These are phyloP conservation scores for Alternaria metachromatica DNA, from an alignment of 2,329 filamentous ascomycete species.

Conservation along the genomic window DNA sequence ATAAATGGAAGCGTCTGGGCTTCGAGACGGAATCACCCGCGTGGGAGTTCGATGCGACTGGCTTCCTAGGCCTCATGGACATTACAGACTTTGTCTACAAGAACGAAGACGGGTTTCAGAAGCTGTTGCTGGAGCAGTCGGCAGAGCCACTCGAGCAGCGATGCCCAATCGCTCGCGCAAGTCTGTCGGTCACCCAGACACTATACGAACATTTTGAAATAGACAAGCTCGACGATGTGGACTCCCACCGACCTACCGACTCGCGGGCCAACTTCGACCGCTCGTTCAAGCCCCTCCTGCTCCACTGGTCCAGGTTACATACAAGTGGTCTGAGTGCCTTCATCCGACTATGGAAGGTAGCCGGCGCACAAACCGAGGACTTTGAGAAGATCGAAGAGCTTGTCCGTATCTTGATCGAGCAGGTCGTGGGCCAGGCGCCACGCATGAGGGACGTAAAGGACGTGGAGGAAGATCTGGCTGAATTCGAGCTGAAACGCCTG, in stretches of 20 bases:
- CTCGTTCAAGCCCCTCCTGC: constrained; percentile 82
- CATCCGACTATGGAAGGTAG: constrained; percentile 90
- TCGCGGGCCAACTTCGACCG: constrained; percentile 80
- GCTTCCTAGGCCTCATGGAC: constrained; percentile 97
- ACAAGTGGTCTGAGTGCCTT: constrained; percentile 85
- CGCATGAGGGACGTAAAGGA: constrained; percentile 85
- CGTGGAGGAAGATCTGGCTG: constrained; percentile 85
- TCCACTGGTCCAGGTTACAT: constrained; percentile 94
- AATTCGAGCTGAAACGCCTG: constrained; percentile 79
- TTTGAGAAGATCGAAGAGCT: constrained; percentile 94
- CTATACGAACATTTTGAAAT: constrained; percentile 97
- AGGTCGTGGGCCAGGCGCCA: constrained; percentile 81
- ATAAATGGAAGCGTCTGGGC: constrained; percentile 91
- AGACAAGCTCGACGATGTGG: constrained; percentile 80
- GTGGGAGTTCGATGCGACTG: constrained; percentile 82
- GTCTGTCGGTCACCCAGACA: constrained; percentile 83
- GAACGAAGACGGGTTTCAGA: constrained; percentile 91
- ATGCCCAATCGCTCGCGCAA: constrained; percentile 87
- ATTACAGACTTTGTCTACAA: constrained; percentile 91
- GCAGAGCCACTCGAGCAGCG: constrained; percentile 72
- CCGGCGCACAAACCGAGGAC: constrained; percentile 82
- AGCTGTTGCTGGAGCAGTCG: constrained; percentile 87
- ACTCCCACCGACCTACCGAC: constrained; percentile 79
- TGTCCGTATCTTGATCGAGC: constrained; percentile 86
- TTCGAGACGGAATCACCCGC: constrained; percentile 91